Base-by-base conservation (phyloP, 2,329 filamentous ascomycete genomes). In the Immersiporthe knoxdaviesiana region DNA sequence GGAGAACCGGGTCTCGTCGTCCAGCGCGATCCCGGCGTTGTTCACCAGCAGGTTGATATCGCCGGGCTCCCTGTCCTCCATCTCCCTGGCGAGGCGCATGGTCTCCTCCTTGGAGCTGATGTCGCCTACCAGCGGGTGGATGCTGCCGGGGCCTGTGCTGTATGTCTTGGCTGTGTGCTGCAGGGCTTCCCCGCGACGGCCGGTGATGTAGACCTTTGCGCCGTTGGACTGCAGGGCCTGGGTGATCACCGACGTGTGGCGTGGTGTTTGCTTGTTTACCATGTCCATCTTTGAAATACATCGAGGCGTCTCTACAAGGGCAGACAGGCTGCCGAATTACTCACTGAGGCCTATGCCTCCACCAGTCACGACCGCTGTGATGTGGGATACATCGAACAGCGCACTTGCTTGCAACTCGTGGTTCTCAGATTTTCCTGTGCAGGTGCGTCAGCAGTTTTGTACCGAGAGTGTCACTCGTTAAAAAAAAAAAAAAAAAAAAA, bases 21-120 rank as follows among this genome's bases (percentile, higher is more conserved):
- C 86, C 41, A 80, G 78, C 18, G 85, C 84, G 66, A 87, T 83
- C 1, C 84, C 83, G 21, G 84, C 83, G 66, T 85, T 85, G 75
- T 85, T 85, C 32, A 85, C 82, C 11, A 85, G 76, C 4, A 87
- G 76, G 63, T 87, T 83, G 47, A 87, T 84, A 0, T 85, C 85
- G 10, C 83, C 80, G 1, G 82, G 77, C 74, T 87, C 85, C 68
- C 82, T 81, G 69, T 83, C 82, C 74, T 83, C 81, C 69, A 86
- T 78, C 74, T 87, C 84, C 75, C 83, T 81, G 68, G 81, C 82
- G 27, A 87, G 74, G 30, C 79, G 78, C 63, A 82, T 76, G 32
- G 82, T 77, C 41, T 84, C 83, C 14, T 82, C 77, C 71, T 86
- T 87, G 32, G 79, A 79, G 72, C 71, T 72, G 41, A 70, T 70